These are phyloP conservation scores for Globisporangium radiosum DNA, from an alignment of 352 stramenopile genomes.

Conservation along the genomic window DNA sequence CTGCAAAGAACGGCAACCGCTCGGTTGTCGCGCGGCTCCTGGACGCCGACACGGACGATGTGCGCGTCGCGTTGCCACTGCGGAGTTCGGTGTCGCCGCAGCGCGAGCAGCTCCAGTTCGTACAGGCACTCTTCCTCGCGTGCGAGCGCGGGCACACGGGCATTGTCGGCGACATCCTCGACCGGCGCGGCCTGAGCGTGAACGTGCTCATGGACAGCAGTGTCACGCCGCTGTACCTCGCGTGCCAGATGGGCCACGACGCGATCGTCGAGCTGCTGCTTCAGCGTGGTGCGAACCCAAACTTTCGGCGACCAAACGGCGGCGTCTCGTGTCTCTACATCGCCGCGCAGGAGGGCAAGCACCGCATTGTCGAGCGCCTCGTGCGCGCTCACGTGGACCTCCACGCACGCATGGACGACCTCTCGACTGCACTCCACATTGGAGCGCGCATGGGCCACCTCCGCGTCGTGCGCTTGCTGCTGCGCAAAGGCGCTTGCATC, in stretches of 20 bases:
- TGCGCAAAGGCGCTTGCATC: constrained; percentile 42
- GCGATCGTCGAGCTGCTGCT: constrained; percentile 55
- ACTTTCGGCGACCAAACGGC: constrained; percentile 50
- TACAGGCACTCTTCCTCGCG: constrained; percentile 71
- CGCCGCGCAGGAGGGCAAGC: constrained; percentile 72
- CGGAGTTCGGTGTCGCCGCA: constrained; percentile 4
- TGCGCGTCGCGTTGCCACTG: constrained; percentile 6
- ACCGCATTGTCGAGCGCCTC: constrained; percentile 48
- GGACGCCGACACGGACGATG: constrained; percentile 19
- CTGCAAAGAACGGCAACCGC: constrained; percentile 70
- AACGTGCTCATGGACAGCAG: constrained; percentile 78
- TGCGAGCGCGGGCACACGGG: constrained; percentile 63
- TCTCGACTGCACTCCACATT: constrained; percentile 74
- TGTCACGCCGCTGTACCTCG: constrained; percentile 75
- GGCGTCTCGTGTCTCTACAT: constrained; percentile 79
- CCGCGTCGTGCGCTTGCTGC: constrained; percentile 37
- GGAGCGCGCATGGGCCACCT: constrained; percentile 73
- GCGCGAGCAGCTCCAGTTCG: constrained; percentile 25
- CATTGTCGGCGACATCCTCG: constrained; percentile 63
- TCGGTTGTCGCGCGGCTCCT: constrained; percentile 49
- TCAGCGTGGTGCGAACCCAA: constrained; percentile 45
- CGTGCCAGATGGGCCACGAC: constrained; percentile 78
- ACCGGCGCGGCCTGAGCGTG: constrained; percentile 41
- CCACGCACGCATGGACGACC: constrained; percentile 68
- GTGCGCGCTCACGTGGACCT: constrained; percentile 42